phyloP scores from a whole-genome alignment of 2,329 filamentous ascomycete species.

The Fusarium pilosicola region DNA sequence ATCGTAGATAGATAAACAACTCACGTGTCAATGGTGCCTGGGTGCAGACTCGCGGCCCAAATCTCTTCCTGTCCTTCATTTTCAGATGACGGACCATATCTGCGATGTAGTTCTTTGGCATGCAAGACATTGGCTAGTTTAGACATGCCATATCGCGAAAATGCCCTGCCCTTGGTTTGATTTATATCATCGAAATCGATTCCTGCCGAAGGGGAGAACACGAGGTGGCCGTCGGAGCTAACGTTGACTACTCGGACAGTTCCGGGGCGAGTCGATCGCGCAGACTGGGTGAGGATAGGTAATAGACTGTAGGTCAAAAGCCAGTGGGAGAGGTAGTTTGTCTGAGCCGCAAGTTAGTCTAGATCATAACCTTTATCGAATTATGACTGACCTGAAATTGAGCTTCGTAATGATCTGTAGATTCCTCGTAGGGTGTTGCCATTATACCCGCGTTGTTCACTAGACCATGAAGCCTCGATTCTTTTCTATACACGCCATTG shows the following conservation, averaged over 20 bases:
- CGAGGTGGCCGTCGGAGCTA: conserved; percentile 9
- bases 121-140: conserved; percentile 30
- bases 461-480: neutral
- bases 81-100: conserved; percentile 2
- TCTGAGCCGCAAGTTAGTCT: neutral
- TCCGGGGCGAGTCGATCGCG: neutral
- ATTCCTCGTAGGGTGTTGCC: conserved; percentile 12
- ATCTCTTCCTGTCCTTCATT: neutral
- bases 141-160: conserved; percentile 13
- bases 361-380: fast-evolving
- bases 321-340: conserved; percentile 27
- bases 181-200: conserved; percentile 16
- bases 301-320: conserved; percentile 11
- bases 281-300: conserved; percentile 8
- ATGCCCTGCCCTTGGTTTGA: neutral
- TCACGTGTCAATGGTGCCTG: conserved; percentile 13
- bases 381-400: neutral
- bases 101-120: conserved; percentile 15
- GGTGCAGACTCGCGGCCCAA: conserved; percentile 20
- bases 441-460: conserved; percentile 28
- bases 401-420: conserved; percentile 12
- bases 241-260: conserved; percentile 25
- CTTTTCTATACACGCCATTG: neutral
- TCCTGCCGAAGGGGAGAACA: conserved; percentile 5
- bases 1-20: neutral